Base-by-base conservation (phyloP, 768 basidiomycete genomes). In the Lactifluus pinguis region DNA sequence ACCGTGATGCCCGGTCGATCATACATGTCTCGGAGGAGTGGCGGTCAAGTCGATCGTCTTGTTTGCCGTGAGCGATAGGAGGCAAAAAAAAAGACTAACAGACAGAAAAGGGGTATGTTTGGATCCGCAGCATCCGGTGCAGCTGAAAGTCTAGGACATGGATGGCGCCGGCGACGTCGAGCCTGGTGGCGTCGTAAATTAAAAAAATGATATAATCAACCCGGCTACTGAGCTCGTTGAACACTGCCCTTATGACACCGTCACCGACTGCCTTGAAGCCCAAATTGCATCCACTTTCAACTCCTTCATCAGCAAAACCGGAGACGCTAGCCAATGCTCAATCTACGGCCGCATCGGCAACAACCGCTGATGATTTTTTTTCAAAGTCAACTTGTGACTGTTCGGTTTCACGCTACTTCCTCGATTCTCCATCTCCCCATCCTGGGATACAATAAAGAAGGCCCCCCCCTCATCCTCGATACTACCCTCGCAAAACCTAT, bases 171-270 rank as follows among this genome's bases (percentile, higher is more conserved):
- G 52, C 34, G 56, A 57, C 50, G 53, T 50, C 15, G 55, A 60
- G 36, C 56, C 53, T 32, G 62, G 15, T 15, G 57, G 47, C 2
- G 65, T 60, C 17, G 60, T 25, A 25, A 25, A 25, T 25, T n/a
- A n/a, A n/a, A 25, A 25, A 25, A 25, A 25, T 25, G 2, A 25
- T 25, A 25, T 25, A 25, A 25, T 25, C 25, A 25, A 2, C 25
- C n/a, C 85, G 89, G 36, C 79, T 91, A 3, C 73, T 80, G 87
- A 90, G 61, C 80, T 91, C 6, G 80, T 90, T 39, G 77, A 81
- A 55, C 72, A 80, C 32, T 92, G 91, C 65, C 89, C 89, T 5
- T 89, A 84, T 69, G 57, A 73, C 71, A 58, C 72, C 64, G 61
- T 49, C n/a, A 61, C 65, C 64, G 55, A 72, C 38, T 38, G 68